Evolutionary conservation across 2,329 filamentous ascomycete species (phyloP), one percentile per base, ranked within the genome.

Genomic region (Aspergillus puulaauensis): DNA sequence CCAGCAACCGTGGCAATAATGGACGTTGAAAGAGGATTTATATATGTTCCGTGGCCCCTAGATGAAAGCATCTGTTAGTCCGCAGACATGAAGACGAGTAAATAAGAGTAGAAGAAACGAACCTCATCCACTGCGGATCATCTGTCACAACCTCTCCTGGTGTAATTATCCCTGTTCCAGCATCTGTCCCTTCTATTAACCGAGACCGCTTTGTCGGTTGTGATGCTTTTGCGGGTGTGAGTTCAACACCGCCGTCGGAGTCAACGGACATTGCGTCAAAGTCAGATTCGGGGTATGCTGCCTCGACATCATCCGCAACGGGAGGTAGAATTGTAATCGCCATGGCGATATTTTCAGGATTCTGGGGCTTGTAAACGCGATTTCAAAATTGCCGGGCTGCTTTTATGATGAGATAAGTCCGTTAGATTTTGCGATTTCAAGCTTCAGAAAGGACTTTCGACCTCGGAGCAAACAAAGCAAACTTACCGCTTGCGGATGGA

Each of bases 41-140:
- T 81, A 74, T 91, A 96, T 50, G 95, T 99, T 65, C 95, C 95
- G 78, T 99, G 95, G 68, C 95, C 95, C 78, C 92, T 90, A 71
- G 3, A 50, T 52, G 12, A 17, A 9, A 23, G 15, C 6, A 19
- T 19, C 6, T 23, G 35, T 57, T 33, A 45, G 50, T 37, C 19
- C 39, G 15, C n/a, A 33, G 89, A 69, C 24, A 44, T 33, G 33
- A 24, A 33, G 2, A 3, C 12, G 2, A 6, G 24, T 6, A 17
- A 21, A n/a, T 19, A 12, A 33, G 9, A 11, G 11, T 17, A 21
- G 24, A 35, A 49, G 49, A 23, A 48, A 64, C 68, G 24, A 39
- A 75, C 73, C 73, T 86, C 93, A 98, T 98, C 91, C 91, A 98
- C 80, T 97, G 92, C n/a, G 91, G 84, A 75, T 97, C 92, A 63